A percentile compares a stretch with the other conserved stretches of the same genome.
phyloP scores from a whole-genome alignment of 371 early-diverging fungal species.

The Chytridiales sp. region DNA sequence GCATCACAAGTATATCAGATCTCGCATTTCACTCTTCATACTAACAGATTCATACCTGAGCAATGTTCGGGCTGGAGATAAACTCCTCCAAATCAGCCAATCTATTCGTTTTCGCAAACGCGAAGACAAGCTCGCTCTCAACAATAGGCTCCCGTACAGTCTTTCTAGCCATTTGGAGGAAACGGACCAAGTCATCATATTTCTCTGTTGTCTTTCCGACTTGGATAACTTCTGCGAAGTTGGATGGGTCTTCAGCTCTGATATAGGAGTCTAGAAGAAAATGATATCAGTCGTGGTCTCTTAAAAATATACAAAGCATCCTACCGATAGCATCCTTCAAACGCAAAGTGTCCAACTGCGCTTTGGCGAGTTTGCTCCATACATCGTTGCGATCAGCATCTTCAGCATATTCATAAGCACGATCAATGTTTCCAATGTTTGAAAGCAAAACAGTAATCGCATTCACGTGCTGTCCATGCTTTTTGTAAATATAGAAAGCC shows the following conservation, averaged over 20 bases:
- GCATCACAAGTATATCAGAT: constrained; percentile 1
- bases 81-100: constrained; percentile 91
- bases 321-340: constrained; percentile 89
- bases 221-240: constrained; percentile 87
- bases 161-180: constrained; percentile 90
- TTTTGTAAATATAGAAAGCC: constrained; percentile 93
- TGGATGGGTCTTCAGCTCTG: constrained; percentile 86
- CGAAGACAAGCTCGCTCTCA: constrained; percentile 91
- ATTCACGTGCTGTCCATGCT: constrained; percentile 79
- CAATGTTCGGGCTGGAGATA: constrained; percentile 87
- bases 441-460: constrained; percentile 90
- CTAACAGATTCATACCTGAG: constrained; percentile 58
- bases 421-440: constrained; percentile 87
- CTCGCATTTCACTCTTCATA: neutral
- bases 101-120: constrained; percentile 91
- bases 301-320: neutral
- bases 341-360: constrained; percentile 84
- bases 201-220: constrained; percentile 77
- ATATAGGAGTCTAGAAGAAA: constrained; percentile 78
- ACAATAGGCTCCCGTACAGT: constrained; percentile 88
- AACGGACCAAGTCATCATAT: constrained; percentile 90
- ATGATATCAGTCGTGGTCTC: neutral
- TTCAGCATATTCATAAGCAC: constrained; percentile 95
- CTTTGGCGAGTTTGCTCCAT: constrained; percentile 93
- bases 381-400: constrained; percentile 83